Conservation (phyloP, 2,329 filamentous ascomycete genomes). For the Fusarium sambucinum region DNA sequence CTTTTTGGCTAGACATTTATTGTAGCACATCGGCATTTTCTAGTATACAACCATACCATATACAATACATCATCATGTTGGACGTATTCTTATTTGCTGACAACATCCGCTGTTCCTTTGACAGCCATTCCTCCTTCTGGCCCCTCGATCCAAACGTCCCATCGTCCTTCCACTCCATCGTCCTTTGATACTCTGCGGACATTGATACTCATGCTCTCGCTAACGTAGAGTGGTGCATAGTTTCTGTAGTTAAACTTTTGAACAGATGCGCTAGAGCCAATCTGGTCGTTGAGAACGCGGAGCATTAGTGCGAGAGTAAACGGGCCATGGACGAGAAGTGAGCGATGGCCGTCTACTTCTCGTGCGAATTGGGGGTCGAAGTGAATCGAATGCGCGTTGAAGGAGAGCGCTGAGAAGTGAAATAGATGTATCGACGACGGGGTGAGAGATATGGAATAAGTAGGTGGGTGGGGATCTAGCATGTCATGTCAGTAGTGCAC, state of each 20-base stretch:
- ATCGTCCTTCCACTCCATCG: slow-evolving; percentile 54
- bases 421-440: slow-evolving; percentile 82
- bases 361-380: slow-evolving; percentile 78
- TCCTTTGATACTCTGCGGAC: slow-evolving; percentile 60
- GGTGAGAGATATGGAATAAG: slow-evolving; percentile 64
- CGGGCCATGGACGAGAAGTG: slow-evolving; percentile 88
- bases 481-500: slow-evolving; percentile 2
- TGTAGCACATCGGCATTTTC: slow-evolving; percentile 29
- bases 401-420: slow-evolving; percentile 89
- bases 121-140: slow-evolving; percentile 72
- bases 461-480: slow-evolving; percentile 53
- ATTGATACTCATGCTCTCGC: slow-evolving; percentile 78
- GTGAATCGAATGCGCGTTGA: slow-evolving; percentile 94
- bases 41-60: slow-evolving; percentile 18
- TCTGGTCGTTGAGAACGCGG: slow-evolving; percentile 63
- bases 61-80: not conserved
- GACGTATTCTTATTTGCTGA: not conserved
- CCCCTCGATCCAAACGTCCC: slow-evolving; percentile 56
- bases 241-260: slow-evolving; percentile 81
- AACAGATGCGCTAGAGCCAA: slow-evolving; percentile 54
- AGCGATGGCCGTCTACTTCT: slow-evolving; percentile 78
- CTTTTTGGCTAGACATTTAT: slow-evolving; percentile 23
- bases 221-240: slow-evolving; percentile 81
- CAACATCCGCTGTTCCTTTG: slow-evolving; percentile 62
- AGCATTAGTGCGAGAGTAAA: slow-evolving; percentile 83